Evolutionary conservation across 164 flowering plant genomes (phyloP), one percentile per base, ranked within the genome.

Genomic region (Stephania yunnanensis): DNA sequence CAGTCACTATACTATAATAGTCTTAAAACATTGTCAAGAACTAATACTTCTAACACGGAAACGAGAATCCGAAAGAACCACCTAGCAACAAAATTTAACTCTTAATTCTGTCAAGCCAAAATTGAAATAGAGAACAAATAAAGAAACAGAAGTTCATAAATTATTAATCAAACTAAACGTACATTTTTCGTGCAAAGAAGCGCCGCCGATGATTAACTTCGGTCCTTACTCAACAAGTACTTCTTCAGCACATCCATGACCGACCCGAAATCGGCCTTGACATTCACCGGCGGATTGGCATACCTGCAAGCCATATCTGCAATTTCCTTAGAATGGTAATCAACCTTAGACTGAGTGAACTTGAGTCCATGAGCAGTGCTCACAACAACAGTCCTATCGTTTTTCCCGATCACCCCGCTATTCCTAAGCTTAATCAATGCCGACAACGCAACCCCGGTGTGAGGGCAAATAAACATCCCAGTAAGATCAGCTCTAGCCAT

Each of bases 291-390:
- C 0, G 89, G 89, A 72, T 90, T 90, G 25, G 90, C 87, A 70
- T 82, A 87, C 75, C 80, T 71, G 84, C 92, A 86, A 73, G 85
- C 87, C 90, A 90, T 83, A 36, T 87, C 91, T 3, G 83, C 75
- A 22, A 90, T 89, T 19, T 61, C 78, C 78, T 83, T 85, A 0
- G 91, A 89, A 73, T 94, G 98, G 74, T 94, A 92, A 73, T 84
- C 98, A 46, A 85, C 78, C 88, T 94, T 94, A 3, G 96, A 87
- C 74, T 94, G 96, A 2, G 98, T 91, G 70, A 94, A 94, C 74
- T 94, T 91, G 85, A 94, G 78, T 31, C 98, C 98, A 76, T 94
- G 98, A 58, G 98, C 97, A 0, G 97, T 94, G 72, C 94, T 94
- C n/a, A 94, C 94, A 72, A 94, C 97, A 78, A 94, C 97, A 0